Percentiles rank a stretch among this genome's conserved stretches.
These are phyloP conservation scores for Lepiota brunneoincarnata DNA, from an alignment of 768 basidiomycete species.

Conservation along the genomic window DNA sequence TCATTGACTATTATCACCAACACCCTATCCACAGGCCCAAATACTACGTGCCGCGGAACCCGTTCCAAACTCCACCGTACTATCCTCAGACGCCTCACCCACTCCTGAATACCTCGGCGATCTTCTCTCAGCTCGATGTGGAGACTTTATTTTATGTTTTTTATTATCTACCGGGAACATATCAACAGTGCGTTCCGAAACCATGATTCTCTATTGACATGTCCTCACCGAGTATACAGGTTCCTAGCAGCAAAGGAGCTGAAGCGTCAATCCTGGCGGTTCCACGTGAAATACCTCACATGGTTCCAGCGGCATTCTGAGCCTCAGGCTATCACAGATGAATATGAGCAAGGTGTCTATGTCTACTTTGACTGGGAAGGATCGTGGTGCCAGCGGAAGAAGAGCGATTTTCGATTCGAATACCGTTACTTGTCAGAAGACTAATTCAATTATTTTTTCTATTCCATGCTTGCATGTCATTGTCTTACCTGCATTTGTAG, in stretches of 20 bases:
- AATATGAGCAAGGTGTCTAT: slow-evolving; percentile 99
- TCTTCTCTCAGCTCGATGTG: slow-evolving; percentile 90
- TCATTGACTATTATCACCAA: not conserved
- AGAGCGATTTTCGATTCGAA: slow-evolving; percentile 96
- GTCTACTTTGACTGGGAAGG: slow-evolving; percentile 99
- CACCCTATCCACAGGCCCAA: slow-evolving; percentile 64
- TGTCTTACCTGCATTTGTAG: slow-evolving; percentile 12
- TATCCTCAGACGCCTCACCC: slow-evolving; percentile 90
- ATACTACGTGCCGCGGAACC: slow-evolving; percentile 93
- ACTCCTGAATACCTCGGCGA: slow-evolving; percentile 74
- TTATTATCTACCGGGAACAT: slow-evolving; percentile 96
- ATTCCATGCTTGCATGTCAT: slow-evolving; percentile 7
- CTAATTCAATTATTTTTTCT: slow-evolving; percentile 32
- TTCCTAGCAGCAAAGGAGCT: slow-evolving; percentile 96
- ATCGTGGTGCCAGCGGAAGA: slow-evolving; percentile 97
- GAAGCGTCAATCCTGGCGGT: slow-evolving; percentile 97
- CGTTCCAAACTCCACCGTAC: slow-evolving; percentile 86
- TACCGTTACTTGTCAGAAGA: slow-evolving; percentile 95
- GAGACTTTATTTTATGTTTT: slow-evolving; percentile 99
- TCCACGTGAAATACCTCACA: slow-evolving; percentile 98
- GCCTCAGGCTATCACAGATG: slow-evolving; percentile 97
- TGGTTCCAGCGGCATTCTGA: slow-evolving; percentile 99
- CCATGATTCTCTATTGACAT: not conserved
- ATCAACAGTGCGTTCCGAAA: slow-evolving; percentile 77
- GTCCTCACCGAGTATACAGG: slow-evolving; percentile 35